A percentile compares a stretch with the other conserved stretches of the same genome.
These are phyloP conservation scores for Trichoderma orchidacearum DNA, from an alignment of 495 filamentous ascomycete genomes.

Conservation along the genomic window DNA sequence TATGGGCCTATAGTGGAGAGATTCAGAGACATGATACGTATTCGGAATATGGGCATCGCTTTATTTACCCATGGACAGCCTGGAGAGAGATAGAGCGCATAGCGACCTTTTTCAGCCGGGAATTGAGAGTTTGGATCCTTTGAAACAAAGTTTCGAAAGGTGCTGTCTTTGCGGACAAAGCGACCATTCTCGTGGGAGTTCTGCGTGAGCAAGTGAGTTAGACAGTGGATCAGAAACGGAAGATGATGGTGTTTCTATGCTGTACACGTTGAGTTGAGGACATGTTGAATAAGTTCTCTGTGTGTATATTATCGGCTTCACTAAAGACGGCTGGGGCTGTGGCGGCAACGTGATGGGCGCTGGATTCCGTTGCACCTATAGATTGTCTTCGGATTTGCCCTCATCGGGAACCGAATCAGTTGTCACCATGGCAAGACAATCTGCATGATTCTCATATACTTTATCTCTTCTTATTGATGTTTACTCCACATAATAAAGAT, in stretches of 20 bases:
- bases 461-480: too few species aligned
- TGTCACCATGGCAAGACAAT: too few species aligned
- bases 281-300: not conserved
- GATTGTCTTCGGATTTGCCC: too few species aligned
- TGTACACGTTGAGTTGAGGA: not conserved
- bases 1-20: slow-evolving; percentile 39
- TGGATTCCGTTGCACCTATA: too few species aligned
- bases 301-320: too few species aligned
- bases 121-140: slow-evolving; percentile 36
- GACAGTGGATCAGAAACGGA: too few species aligned
- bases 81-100: slow-evolving; percentile 52
- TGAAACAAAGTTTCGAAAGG: slow-evolving; percentile 37
- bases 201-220: not conserved
- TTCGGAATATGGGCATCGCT: not conserved
- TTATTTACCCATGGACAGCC: slow-evolving; percentile 50
- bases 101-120: slow-evolving; percentile 51
- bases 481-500: too few species aligned
- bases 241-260: not conserved
- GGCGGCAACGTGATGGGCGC: too few species aligned
- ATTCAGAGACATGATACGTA: too few species aligned
- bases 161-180: slow-evolving; percentile 33
- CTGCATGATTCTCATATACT: too few species aligned
- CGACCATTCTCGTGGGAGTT: slow-evolving; percentile 30
- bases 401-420: too few species aligned
- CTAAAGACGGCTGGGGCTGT: too few species aligned